These are phyloP conservation scores for Sporothrix inflata DNA, from an alignment of 2,329 filamentous ascomycete genomes.

Conservation along the genomic window DNA sequence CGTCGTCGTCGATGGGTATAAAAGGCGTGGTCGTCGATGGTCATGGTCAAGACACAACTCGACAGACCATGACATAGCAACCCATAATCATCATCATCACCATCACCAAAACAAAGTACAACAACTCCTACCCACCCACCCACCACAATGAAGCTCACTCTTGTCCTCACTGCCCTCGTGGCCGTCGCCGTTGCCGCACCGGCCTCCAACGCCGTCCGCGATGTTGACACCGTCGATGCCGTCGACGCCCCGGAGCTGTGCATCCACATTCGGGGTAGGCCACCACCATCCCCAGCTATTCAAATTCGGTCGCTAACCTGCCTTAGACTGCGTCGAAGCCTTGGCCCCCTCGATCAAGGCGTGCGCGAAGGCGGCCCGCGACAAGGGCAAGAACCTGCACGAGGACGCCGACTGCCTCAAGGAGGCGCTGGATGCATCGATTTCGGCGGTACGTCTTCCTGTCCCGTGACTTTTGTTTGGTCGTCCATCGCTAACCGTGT, in stretches of 20 bases:
- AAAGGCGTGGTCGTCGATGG: background rate
- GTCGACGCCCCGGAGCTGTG: background rate
- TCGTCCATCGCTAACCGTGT: background rate
- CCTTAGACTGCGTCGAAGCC: background rate
- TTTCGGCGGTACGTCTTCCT: background rate
- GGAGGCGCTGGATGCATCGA: background rate
- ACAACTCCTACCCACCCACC: background rate
- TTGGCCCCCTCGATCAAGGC: background rate
- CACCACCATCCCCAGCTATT: no score
- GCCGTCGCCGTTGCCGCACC: background rate
- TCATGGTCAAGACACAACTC: no score
- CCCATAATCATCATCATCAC: background rate
- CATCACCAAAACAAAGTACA: background rate
- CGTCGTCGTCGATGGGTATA: background rate
- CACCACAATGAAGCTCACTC: background rate
- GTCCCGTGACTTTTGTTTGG: background rate
- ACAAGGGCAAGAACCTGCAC: slow-evolving; percentile 1
- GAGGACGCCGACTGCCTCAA: background rate
- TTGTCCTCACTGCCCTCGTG: background rate
- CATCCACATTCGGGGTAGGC: slow-evolving; percentile 5
- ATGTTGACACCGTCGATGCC: background rate
- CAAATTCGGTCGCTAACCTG: no score
- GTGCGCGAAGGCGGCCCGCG: background rate
- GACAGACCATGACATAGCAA: background rate
- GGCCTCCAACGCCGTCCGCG: background rate